Percentiles rank a stretch among this genome's conserved stretches.
phyloP scores from a whole-genome alignment of 306 rosid species.

The Crataegus laevigata region DNA sequence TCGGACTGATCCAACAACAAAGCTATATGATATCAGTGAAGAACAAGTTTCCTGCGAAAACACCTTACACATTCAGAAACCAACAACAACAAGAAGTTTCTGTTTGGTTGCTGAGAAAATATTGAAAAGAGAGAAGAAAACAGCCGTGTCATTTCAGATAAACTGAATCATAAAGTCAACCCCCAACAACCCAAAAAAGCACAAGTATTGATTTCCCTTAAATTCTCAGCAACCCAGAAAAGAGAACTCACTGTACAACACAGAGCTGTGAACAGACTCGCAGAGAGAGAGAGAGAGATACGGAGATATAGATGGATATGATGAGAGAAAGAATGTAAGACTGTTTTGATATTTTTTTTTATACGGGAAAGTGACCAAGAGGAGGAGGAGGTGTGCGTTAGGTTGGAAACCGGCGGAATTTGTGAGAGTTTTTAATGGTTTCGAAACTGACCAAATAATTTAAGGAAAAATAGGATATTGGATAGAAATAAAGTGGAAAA shows the following conservation, averaged over 20 bases:
- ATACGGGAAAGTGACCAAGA: background rate
- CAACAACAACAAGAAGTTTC: background rate
- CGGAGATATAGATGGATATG: background rate
- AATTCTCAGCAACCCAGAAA: slow-evolving; percentile 24
- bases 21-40: slow-evolving; percentile 5
- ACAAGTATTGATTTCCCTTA: slow-evolving; percentile 15
- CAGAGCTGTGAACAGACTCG: slow-evolving; percentile 1
- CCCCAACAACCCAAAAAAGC: slow-evolving; percentile 18
- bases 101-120: slow-evolving; percentile 23
- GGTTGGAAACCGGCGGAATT: slow-evolving; percentile 53
- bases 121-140: background rate
- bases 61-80: background rate
- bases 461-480: background rate
- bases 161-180: slow-evolving; percentile 13
- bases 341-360: slow-evolving; percentile 1
- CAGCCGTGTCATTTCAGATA: background rate
- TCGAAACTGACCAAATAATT: slow-evolving; percentile 28
- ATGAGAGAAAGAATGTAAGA: slow-evolving; percentile 1
- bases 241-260: background rate
- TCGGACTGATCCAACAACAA: slow-evolving; percentile 21
- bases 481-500: background rate
- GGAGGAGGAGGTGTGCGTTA: slow-evolving; percentile 20
- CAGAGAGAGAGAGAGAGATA: background rate
- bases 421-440: slow-evolving; percentile 34
- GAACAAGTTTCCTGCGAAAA: slow-evolving; percentile 14